Conservation (phyloP, 2,329 filamentous ascomycete species). For the Colletotrichum shisoi region DNA sequence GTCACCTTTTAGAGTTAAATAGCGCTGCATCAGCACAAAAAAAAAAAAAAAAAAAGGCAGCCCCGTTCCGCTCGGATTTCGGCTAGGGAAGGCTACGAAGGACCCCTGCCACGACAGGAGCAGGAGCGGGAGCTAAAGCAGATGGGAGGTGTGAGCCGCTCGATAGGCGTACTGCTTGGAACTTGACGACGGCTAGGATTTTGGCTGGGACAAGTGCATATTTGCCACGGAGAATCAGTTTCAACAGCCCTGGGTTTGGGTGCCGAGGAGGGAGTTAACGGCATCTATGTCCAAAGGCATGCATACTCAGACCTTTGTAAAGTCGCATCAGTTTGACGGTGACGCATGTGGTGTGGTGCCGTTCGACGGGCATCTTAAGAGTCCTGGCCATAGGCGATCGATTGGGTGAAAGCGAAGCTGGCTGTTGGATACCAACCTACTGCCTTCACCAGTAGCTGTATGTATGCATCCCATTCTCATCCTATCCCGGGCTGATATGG, state of each 20-base stretch:
- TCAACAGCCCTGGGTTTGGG: neutral
- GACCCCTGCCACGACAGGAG: conserved; percentile 7
- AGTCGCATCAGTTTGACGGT: too few species aligned
- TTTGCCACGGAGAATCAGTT: neutral
- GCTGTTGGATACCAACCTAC: too few species aligned
- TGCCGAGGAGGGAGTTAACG: neutral
- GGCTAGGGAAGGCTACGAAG: neutral
- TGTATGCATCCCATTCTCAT: neutral
- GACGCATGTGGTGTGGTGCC: too few species aligned
- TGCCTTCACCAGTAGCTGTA: neutral
- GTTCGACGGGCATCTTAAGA: too few species aligned
- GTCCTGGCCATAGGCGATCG: too few species aligned
- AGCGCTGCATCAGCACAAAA: conserved; percentile 23
- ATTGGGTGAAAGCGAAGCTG: too few species aligned
- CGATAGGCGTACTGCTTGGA: neutral
- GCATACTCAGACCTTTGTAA: too few species aligned
- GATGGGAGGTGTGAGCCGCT: neutral
- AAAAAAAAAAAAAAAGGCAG: neutral
- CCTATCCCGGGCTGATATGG: neutral
- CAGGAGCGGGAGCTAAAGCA: conserved; percentile 10
- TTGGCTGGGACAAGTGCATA: neutral
- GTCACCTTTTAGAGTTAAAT: conserved; percentile 17
- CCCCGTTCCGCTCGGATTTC: conserved; percentile 5
- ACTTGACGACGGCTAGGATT: neutral
- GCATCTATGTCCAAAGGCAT: too few species aligned